Conservation (phyloP, 305 asterid genomes). For the Fraxinus latifolia region DNA sequence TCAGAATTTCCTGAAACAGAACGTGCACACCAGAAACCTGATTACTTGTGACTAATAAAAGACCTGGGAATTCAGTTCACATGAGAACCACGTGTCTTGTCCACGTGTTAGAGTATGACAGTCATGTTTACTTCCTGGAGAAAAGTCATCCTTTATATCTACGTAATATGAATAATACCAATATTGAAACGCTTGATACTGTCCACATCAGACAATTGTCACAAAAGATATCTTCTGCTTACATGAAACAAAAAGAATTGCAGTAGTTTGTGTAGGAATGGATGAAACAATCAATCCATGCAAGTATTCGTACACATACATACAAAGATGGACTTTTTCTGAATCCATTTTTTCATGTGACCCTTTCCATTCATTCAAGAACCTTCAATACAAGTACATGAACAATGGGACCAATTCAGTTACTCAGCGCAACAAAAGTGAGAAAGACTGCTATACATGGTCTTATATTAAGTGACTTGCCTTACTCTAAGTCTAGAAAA, state of each 20-base stretch:
- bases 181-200: not conserved
- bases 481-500: not conserved
- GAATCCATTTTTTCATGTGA: not conserved
- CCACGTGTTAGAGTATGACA: not conserved
- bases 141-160: not conserved
- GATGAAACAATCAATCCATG: not conserved
- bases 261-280: not conserved
- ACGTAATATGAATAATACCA: not conserved
- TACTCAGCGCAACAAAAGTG: not conserved
- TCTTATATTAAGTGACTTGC: not conserved
- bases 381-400: not conserved
- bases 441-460: not conserved
- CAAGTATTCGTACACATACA: not conserved
- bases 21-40: not conserved
- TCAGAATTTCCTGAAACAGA: not conserved
- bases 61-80: not conserved
- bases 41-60: not conserved
- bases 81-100: not conserved
- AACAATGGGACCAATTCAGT: not conserved
- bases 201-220: not conserved
- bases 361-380: not conserved
- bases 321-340: not conserved
- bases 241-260: not conserved
- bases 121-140: not conserved
- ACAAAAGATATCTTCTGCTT: not conserved